Conservation (phyloP, 805 yeast genomes). For the Priceomyces medius region DNA sequence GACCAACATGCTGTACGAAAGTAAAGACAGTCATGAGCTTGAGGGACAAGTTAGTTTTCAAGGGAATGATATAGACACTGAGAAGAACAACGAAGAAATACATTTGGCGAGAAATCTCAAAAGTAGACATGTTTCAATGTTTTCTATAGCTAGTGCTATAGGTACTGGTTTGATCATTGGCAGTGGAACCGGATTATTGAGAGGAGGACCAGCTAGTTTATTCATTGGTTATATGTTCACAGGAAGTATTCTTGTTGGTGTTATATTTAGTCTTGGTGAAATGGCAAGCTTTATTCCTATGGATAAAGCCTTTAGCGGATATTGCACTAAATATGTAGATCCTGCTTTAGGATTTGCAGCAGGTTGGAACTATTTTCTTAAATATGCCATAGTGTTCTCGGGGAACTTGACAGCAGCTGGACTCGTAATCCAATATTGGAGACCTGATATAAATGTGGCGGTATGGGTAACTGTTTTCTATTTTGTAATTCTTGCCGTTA, state of each 20-base stretch:
- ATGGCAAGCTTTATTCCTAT: slow-evolving; percentile 60
- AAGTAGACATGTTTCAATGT: slow-evolving; percentile 61
- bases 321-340: slow-evolving; percentile 58
- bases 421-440: slow-evolving; percentile 10
- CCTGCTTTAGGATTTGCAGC: slow-evolving; percentile 56
- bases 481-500: slow-evolving; percentile 3
- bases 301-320: slow-evolving; percentile 63
- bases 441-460: slow-evolving; percentile 9
- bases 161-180: slow-evolving; percentile 71
- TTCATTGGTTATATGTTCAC: slow-evolving; percentile 54
- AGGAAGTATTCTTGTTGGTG: slow-evolving; percentile 55
- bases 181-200: slow-evolving; percentile 42
- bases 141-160: slow-evolving; percentile 65
- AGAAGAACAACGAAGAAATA: neutral
- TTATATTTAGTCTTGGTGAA: slow-evolving; percentile 55
- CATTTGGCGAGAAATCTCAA: slow-evolving; percentile 21
- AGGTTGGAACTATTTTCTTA: slow-evolving; percentile 29
- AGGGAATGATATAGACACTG: neutral
- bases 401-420: slow-evolving; percentile 6
- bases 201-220: slow-evolving; percentile 66
- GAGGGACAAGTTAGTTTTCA: neutral
- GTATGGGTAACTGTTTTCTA: slow-evolving; percentile 9
- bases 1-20: neutral
- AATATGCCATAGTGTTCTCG: slow-evolving; percentile 6
- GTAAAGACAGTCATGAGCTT: neutral